These are phyloP conservation scores for Salinomyces thailandicus DNA, from an alignment of 2,329 filamentous ascomycete genomes.

Conservation along the genomic window DNA sequence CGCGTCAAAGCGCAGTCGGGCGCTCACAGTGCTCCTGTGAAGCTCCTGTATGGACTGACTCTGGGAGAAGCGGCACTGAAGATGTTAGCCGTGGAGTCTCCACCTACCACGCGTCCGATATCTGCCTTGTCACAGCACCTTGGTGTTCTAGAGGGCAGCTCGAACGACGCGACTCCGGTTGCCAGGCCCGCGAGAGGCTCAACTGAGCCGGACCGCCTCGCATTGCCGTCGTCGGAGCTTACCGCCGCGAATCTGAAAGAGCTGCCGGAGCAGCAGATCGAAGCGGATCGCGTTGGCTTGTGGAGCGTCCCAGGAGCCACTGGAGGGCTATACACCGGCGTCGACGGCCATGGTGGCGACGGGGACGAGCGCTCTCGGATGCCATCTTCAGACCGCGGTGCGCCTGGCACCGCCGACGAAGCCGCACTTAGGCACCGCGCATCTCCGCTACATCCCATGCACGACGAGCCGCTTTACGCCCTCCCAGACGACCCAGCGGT, in stretches of 20 bases:
- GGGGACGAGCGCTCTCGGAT: too few relatives aligned
- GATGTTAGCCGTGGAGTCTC: constrained; percentile 3
- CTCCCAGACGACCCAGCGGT: constrained; percentile 6
- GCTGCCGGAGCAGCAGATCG: not conserved
- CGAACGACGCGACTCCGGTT: constrained; percentile 45
- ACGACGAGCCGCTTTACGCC: not conserved
- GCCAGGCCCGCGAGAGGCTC: constrained; percentile 31
- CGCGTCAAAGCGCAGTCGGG: not conserved
- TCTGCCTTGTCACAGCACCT: constrained; percentile 16
- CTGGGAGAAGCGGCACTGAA: constrained; percentile 2
- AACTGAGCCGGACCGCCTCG: constrained; percentile 18
- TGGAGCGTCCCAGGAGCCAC: not conserved
- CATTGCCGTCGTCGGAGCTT: not conserved
- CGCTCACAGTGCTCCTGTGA: not conserved
- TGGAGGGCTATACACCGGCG: not conserved
- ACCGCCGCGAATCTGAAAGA: not conserved
- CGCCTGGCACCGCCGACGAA: too few relatives aligned
- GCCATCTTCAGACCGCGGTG: too few relatives aligned
- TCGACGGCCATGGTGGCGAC: not conserved
- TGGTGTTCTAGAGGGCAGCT: constrained; percentile 33
- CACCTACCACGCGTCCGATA: constrained; percentile 11
- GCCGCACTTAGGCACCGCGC: not conserved
- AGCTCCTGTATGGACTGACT: not conserved
- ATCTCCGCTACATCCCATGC: not conserved
- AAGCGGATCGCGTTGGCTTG: not conserved